Percentiles rank a stretch among this genome's conserved stretches.
These are phyloP conservation scores for Fusarium begoniae DNA, from an alignment of 2,329 filamentous ascomycete genomes.

Conservation along the genomic window DNA sequence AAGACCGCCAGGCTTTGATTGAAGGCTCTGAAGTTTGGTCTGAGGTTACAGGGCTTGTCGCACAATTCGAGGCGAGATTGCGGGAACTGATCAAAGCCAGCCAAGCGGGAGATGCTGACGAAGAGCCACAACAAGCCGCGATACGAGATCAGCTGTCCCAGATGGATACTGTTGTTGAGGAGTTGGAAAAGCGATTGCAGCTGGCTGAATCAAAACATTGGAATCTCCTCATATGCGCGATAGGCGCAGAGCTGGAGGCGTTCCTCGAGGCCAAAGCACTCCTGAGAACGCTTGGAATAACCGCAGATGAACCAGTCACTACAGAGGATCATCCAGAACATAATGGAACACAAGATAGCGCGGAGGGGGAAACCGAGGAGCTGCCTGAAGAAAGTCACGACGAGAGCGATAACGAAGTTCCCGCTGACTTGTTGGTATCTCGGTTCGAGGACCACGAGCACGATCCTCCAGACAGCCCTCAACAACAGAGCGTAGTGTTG, in stretches of 20 bases:
- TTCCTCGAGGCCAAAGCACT: constrained; percentile 69
- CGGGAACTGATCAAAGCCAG: constrained; percentile 60
- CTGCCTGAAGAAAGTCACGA: constrained; percentile 30
- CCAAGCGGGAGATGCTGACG: constrained; percentile 45
- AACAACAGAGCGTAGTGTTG: constrained; percentile 19
- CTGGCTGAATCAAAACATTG: constrained; percentile 70
- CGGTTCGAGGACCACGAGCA: constrained; percentile 41
- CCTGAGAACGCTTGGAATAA: constrained; percentile 47
- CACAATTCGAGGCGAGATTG: constrained; percentile 72
- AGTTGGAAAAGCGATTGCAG: constrained; percentile 63
- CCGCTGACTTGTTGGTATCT: constrained; percentile 52
- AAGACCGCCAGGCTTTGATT: constrained; percentile 71
- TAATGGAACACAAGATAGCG: background rate
- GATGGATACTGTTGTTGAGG: constrained; percentile 65
- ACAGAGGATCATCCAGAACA: background rate
- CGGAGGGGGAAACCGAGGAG: background rate
- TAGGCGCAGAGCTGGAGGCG: constrained; percentile 77
- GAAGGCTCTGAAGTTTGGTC: constrained; percentile 75
- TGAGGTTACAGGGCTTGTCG: constrained; percentile 66
- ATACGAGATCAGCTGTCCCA: constrained; percentile 59
- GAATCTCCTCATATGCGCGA: constrained; percentile 79
- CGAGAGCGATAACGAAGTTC: constrained; percentile 56
- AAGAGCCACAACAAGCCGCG: constrained; percentile 48
- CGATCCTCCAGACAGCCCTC: constrained; percentile 22
- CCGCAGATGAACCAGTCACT: constrained; percentile 7